Base-by-base conservation (phyloP, 148 eudicot genomes). In the Chenopodium formosanum region DNA sequence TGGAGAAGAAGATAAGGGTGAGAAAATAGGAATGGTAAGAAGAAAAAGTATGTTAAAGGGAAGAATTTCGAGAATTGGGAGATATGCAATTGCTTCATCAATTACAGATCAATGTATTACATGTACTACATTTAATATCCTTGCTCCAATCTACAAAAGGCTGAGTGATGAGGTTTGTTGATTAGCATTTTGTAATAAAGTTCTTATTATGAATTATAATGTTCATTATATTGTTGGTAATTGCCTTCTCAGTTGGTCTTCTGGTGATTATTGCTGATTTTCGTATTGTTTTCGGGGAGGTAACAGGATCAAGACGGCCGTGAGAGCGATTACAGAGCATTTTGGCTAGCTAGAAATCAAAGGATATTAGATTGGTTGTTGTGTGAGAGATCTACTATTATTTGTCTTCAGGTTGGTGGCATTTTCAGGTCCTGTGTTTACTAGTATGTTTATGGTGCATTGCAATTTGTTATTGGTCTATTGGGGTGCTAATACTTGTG, bases 71-170 rank as follows among this genome's bases (percentile, higher is more conserved):
- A 89, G 90, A 78, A 89, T 90, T 12, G 94, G 94, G 8, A 92
- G 84, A 75, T 88, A 93, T 81, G 91, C 93, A 7, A 90, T 93
- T 64, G 84, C 94, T 37, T 89, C 94, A 1, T 82, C 93, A 4
- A 87, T 90, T 58, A 82, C 87, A 14, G 97, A 92, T 84, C 91
- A 91, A 82, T 89, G 89, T 25, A 79, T 96, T 71, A 92, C 98
- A 31, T 97, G 99, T 78, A 97, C 99, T 68, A 97, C 99, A 29
- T 97, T 97, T 86, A 97, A 97, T 82, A 97, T 97, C 74, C 93
- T 97, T 48, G 99, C 99, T 37, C 99, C 99, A 11, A 94, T 97
- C 74, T 97, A 97, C 89, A 97, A 97, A 77, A 85, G 98, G 68
- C 88, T 97, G 52, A 84, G 82, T 75, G 78, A 86, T 34, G 86